Conservation (phyloP, 2,329 filamentous ascomycete genomes). For the Microsporum audouinii region DNA sequence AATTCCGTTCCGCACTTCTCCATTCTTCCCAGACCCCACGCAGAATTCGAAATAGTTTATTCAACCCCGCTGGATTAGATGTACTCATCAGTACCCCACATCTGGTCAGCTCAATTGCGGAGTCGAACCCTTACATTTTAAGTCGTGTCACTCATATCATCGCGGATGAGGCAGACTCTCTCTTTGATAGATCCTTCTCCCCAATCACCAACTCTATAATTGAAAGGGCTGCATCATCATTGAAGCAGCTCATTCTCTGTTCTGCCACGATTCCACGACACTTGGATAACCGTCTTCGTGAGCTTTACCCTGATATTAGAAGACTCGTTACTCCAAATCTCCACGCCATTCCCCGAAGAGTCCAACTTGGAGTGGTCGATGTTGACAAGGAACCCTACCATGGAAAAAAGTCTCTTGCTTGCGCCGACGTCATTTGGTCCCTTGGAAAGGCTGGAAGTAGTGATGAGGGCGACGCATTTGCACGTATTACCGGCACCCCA, state of each 20-base stretch:
- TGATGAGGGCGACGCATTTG: conserved; percentile 21
- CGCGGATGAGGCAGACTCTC: conserved; percentile 89
- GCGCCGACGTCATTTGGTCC: conserved; percentile 87
- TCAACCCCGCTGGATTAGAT: conserved; percentile 70
- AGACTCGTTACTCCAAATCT: conserved; percentile 91
- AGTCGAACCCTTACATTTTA: conserved; percentile 81
- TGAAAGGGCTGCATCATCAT: conserved; percentile 65
- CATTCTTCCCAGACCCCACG: conserved; percentile 64
- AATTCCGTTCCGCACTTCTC: conserved; percentile 74
- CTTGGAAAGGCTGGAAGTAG: conserved; percentile 67
- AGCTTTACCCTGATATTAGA: conserved; percentile 68
- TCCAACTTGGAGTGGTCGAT: conserved; percentile 87
- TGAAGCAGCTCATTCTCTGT: conserved; percentile 81
- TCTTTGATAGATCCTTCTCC: conserved; percentile 86
- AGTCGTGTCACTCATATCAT: conserved; percentile 83
- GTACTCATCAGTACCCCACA: conserved; percentile 81
- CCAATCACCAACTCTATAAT: conserved; percentile 72
- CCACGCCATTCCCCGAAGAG: conserved; percentile 86
- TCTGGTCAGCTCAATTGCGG: conserved; percentile 73
- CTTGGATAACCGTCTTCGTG: conserved; percentile 72
- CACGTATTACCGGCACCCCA: conserved; percentile 31
- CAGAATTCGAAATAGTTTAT: conserved; percentile 75
- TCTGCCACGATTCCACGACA: conserved; percentile 90
- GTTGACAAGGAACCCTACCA: conserved; percentile 85
- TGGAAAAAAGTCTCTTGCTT: conserved; percentile 85